These are phyloP conservation scores for Fragaria iinumae DNA, from an alignment of 306 rosid species.

Conservation along the genomic window DNA sequence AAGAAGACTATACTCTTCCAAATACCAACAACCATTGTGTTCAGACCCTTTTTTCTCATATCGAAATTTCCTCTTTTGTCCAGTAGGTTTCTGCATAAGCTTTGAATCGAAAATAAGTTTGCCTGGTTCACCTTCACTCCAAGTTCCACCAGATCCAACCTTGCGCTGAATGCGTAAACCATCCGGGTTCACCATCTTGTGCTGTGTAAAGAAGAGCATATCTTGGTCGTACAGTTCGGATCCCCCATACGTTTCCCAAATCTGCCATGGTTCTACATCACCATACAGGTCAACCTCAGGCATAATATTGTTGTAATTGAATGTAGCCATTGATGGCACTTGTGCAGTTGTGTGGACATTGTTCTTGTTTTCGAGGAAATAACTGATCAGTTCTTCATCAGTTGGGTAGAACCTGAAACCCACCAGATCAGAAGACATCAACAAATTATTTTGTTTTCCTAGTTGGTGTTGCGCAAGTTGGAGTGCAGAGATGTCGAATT, in stretches of 20 bases:
- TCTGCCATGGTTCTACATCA: not conserved
- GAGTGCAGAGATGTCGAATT: too few relatives aligned
- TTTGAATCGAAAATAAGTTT: not conserved
- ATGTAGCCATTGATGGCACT: not conserved
- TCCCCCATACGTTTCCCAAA: not conserved
- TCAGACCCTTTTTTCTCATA: constrained; percentile 4
- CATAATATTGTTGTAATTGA: not conserved
- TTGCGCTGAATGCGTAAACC: not conserved
- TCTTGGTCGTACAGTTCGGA: not conserved
- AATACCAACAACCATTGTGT: not conserved
- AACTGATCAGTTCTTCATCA: not conserved
- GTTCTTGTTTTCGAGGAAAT: not conserved
- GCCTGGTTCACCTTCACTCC: not conserved
- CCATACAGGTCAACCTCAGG: constrained; percentile 1
- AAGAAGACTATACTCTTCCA: constrained; percentile 1
- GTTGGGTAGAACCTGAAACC: not conserved
- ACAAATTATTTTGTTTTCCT: not conserved
- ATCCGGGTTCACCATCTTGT: not conserved
- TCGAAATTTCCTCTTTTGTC: not conserved
- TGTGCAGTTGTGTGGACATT: not conserved
- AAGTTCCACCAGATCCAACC: not conserved
- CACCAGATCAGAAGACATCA: not conserved
- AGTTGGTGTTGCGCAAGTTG: not conserved
- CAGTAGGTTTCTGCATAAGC: too few relatives aligned
- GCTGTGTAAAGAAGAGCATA: not conserved